Evolutionary conservation across 306 rosid species (phyloP).

Genomic region (Clitoria ternatea): DNA sequence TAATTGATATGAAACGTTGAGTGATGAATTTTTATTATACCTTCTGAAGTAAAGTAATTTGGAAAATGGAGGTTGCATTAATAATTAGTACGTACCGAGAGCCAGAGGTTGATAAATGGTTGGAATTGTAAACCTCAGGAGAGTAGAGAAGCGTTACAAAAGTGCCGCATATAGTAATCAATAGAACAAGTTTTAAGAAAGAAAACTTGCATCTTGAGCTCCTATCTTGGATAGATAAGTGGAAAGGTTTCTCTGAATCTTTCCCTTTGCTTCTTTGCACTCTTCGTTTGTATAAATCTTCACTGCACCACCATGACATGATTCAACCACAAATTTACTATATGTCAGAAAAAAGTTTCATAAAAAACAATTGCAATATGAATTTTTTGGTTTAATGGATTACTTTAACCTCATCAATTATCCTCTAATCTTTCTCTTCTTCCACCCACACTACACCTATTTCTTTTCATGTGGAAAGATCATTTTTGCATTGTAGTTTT

Average conservation of each 20-base stretch:
- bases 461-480: no score
- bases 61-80: no score
- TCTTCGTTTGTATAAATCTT: conserved; percentile 60
- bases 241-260: conserved; percentile 58
- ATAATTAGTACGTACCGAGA: conserved; percentile 43
- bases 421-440: no score
- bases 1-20: neutral
- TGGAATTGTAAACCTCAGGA: conserved; percentile 59
- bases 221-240: conserved; percentile 56
- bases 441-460: no score
- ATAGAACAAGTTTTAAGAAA: conserved; percentile 54
- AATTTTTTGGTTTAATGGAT: neutral
- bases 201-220: conserved; percentile 72
- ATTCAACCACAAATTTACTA: conserved; percentile 15
- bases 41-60: no score
- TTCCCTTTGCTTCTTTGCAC: conserved; percentile 46
- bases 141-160: conserved; percentile 57
- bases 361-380: neutral
- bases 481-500: no score
- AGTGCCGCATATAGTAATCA: conserved; percentile 55
- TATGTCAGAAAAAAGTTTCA: neutral
- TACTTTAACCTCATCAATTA: neutral
- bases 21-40: no score
- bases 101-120: conserved; percentile 45
- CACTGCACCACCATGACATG: conserved; percentile 44